phyloP scores from a whole-genome alignment of 2,329 filamentous ascomycete species.

The Ophiosphaerella herpotricha region DNA sequence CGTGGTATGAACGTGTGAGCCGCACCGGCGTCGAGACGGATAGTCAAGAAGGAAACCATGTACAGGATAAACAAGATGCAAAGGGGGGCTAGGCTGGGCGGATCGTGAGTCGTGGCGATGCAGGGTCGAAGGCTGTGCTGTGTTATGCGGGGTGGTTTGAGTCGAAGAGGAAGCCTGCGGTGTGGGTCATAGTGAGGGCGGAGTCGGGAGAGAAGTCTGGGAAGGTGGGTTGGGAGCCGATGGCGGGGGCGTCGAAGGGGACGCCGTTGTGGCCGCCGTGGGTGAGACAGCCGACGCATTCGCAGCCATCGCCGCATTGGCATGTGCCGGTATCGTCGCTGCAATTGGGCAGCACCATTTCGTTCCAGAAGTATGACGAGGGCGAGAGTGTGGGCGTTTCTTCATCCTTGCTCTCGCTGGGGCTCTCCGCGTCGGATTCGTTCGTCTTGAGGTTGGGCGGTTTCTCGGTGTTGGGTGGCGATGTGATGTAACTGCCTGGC shows the following conservation, averaged over 20 bases:
- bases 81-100: not conserved
- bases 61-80: not conserved
- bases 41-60: not conserved
- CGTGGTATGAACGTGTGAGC: not conserved
- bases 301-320: conserved; percentile 58
- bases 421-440: conserved; percentile 28
- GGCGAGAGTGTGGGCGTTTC: conserved; percentile 43
- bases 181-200: conserved; percentile 9
- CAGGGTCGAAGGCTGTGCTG: not conserved
- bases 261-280: conserved; percentile 57
- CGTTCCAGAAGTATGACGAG: conserved; percentile 44
- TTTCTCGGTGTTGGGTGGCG: conserved; percentile 13
- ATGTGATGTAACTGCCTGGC: conserved; percentile 7
- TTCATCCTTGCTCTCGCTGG: conserved; percentile 37
- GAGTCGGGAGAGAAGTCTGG: conserved; percentile 14
- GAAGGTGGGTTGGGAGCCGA: conserved; percentile 20
- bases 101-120: not conserved
- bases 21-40: conserved; percentile 1
- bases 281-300: conserved; percentile 58
- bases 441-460: conserved; percentile 18
- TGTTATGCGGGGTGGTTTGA: not conserved
- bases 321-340: conserved; percentile 56
- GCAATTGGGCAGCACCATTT: conserved; percentile 48
- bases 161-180: not conserved
- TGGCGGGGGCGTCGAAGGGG: conserved; percentile 31